A percentile compares a stretch with the other conserved stretches of the same genome.
Evolutionary conservation across 2,329 filamentous ascomycete genomes (phyloP).

Genomic region (Aspergillus sp.): DNA sequence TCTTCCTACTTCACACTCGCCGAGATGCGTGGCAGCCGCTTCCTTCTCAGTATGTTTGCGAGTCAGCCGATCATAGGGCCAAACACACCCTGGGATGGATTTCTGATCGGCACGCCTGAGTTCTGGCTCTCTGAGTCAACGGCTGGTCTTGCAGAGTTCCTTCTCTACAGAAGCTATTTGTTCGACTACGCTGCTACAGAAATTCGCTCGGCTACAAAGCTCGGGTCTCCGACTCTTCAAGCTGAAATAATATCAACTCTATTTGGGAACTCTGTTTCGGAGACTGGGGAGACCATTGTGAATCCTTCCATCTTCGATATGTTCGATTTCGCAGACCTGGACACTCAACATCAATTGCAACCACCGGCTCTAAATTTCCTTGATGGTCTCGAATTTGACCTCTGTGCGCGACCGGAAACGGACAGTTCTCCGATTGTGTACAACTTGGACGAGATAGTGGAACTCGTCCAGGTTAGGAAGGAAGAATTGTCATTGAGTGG

Average conservation of each 20-base stretch:
- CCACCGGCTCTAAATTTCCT: conserved; percentile 63
- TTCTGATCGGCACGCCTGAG: conserved; percentile 59
- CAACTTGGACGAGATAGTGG: conserved; percentile 69
- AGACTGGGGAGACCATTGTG: conserved; percentile 64
- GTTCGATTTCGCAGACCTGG: conserved; percentile 81
- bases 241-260: conserved; percentile 66
- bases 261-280: conserved; percentile 69
- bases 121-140: conserved; percentile 72
- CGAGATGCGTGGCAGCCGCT: conserved; percentile 76
- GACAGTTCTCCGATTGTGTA: conserved; percentile 57
- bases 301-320: conserved; percentile 85
- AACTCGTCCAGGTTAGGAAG: conserved; percentile 65
- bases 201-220: conserved; percentile 73
- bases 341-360: conserved; percentile 50
- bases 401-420: conserved; percentile 63
- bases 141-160: conserved; percentile 71
- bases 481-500: conserved; percentile 42
- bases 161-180: conserved; percentile 73
- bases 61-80: conserved; percentile 70
- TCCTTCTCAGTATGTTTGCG: conserved; percentile 75
- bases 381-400: conserved; percentile 65
- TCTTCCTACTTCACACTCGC: conserved; percentile 73
- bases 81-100: conserved; percentile 72
- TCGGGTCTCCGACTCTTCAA: conserved; percentile 69
- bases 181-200: conserved; percentile 86